Evolutionary conservation across 2,329 filamentous ascomycete genomes (phyloP).

Genomic region (Simplicillium aogashimaense): DNA sequence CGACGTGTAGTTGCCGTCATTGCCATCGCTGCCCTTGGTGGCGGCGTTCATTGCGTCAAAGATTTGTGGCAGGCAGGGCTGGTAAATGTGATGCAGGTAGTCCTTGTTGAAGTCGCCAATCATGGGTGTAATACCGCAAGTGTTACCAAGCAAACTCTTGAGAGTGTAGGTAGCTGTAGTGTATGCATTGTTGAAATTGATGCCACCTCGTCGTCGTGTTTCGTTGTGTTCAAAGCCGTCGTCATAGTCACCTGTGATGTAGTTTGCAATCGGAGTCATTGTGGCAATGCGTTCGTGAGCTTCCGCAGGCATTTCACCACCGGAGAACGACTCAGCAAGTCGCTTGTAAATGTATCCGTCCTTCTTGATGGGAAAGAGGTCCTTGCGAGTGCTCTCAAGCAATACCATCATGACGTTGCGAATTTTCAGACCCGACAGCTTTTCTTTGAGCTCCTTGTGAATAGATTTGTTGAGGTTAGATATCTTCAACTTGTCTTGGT

Average conservation of each 20-base stretch:
- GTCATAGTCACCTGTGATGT: conserved; percentile 23
- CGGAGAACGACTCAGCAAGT: conserved; percentile 18
- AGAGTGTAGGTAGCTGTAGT: conserved; percentile 32
- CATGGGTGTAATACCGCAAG: conserved; percentile 30
- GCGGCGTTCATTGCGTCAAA: conserved; percentile 20
- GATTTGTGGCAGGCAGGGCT: conserved; percentile 32
- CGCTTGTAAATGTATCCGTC: conserved; percentile 26
- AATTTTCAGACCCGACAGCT: conserved; percentile 22
- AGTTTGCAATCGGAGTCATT: conserved; percentile 21
- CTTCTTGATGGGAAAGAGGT: conserved; percentile 34
- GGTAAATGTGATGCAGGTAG: conserved; percentile 28
- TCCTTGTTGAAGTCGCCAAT: conserved; percentile 32
- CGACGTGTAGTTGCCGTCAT: conserved; percentile 12
- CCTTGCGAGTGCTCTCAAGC: conserved; percentile 32
- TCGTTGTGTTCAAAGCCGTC: conserved; percentile 19
- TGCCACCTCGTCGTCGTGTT: conserved; percentile 20
- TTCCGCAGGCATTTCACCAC: conserved; percentile 20
- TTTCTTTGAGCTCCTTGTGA: conserved; percentile 14
- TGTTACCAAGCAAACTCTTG: conserved; percentile 30
- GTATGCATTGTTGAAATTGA: conserved; percentile 28
- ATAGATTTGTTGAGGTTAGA: conserved; percentile 25
- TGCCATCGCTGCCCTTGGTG: conserved; percentile 7
- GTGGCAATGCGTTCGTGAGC: conserved; percentile 17
- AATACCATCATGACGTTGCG: conserved; percentile 31
- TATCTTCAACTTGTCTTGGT: conserved; percentile 26